These are phyloP conservation scores for Vicia villosa DNA, from an alignment of 306 rosid species.

Conservation along the genomic window DNA sequence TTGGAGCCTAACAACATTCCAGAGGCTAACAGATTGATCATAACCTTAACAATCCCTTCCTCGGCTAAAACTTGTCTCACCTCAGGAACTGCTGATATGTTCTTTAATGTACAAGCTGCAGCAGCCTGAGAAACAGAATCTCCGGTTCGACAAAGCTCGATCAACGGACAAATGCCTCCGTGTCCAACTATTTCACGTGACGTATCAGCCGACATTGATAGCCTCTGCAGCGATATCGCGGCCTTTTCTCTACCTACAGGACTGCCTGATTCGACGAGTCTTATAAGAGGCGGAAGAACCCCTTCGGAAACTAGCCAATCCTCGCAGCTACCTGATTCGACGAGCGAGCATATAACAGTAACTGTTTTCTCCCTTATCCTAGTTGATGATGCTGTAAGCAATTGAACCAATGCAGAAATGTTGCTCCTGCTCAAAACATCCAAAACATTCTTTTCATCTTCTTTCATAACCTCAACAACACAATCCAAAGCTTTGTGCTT, in stretches of 20 bases:
- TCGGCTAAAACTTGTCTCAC: slow-evolving; percentile 72
- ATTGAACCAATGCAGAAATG: slow-evolving; percentile 73
- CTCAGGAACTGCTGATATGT: slow-evolving; percentile 79
- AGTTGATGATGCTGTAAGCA: slow-evolving; percentile 80
- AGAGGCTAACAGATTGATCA: slow-evolving; percentile 66
- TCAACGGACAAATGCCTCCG: slow-evolving; percentile 67
- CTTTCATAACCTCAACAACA: slow-evolving; percentile 79
- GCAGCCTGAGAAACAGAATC: slow-evolving; percentile 85
- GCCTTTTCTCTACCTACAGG: slow-evolving; percentile 84
- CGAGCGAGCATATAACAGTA: slow-evolving; percentile 77
- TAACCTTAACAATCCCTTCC: slow-evolving; percentile 69
- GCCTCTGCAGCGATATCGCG: slow-evolving; percentile 71
- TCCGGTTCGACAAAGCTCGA: slow-evolving; percentile 78
- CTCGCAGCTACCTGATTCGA: slow-evolving; percentile 69
- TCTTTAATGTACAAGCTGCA: slow-evolving; percentile 77
- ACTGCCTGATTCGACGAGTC: slow-evolving; percentile 85
- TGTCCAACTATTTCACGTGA: slow-evolving; percentile 74
- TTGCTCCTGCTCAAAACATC: slow-evolving; percentile 70
- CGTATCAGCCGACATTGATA: slow-evolving; percentile 72
- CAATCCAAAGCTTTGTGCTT: slow-evolving; percentile 77
- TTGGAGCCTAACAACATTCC: slow-evolving; percentile 77
- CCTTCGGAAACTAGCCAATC: slow-evolving; percentile 85
- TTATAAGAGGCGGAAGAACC: slow-evolving; percentile 77
- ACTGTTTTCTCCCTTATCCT: slow-evolving; percentile 73
- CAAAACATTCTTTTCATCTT: slow-evolving; percentile 72